Evolutionary conservation across 352 stramenopile genomes (phyloP).

Genomic region (Phytophthora citrophthora): DNA sequence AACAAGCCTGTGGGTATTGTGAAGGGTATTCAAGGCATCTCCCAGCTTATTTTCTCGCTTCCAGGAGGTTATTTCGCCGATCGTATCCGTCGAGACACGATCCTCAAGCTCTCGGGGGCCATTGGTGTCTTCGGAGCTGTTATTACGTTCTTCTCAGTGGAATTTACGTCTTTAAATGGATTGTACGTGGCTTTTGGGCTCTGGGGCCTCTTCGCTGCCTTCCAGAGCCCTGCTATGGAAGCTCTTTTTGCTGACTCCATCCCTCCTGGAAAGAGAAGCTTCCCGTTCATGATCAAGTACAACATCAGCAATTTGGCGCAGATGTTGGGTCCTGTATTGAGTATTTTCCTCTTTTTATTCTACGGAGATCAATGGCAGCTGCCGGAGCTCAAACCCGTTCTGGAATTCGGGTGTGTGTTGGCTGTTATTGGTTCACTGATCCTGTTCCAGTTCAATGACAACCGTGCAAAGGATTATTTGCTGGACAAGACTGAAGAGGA

Average conservation of each 20-base stretch:
- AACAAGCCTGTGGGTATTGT: constrained; percentile 84
- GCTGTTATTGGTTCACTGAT: constrained; percentile 50
- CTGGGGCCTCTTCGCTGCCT: constrained; percentile 73
- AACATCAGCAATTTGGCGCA: constrained; percentile 76
- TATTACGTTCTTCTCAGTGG: constrained; percentile 67
- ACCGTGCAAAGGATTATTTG: constrained; percentile 53
- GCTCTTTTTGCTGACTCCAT: constrained; percentile 82
- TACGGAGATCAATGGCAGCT: constrained; percentile 73
- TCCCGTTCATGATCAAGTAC: constrained; percentile 87
- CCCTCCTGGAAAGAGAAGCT: constrained; percentile 65
- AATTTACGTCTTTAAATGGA: constrained; percentile 46
- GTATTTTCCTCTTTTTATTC: constrained; percentile 68
- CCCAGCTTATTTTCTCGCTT: constrained; percentile 76
- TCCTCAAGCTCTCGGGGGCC: constrained; percentile 65
- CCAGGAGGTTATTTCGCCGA: constrained; percentile 76
- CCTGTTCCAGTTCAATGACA: constrained; percentile 70
- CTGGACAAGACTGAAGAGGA: constrained; percentile 30
- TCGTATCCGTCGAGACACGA: constrained; percentile 66
- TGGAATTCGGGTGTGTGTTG: constrained; percentile 65
- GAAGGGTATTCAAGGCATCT: constrained; percentile 85
- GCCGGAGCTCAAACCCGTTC: constrained; percentile 55
- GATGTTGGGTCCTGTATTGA: constrained; percentile 59
- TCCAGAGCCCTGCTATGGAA: constrained; percentile 75
- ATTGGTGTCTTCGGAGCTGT: constrained; percentile 53
- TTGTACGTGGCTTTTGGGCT: constrained; percentile 71